phyloP scores from a whole-genome alignment of 768 basidiomycete genomes.

The Lepiota brunneoincarnata region DNA sequence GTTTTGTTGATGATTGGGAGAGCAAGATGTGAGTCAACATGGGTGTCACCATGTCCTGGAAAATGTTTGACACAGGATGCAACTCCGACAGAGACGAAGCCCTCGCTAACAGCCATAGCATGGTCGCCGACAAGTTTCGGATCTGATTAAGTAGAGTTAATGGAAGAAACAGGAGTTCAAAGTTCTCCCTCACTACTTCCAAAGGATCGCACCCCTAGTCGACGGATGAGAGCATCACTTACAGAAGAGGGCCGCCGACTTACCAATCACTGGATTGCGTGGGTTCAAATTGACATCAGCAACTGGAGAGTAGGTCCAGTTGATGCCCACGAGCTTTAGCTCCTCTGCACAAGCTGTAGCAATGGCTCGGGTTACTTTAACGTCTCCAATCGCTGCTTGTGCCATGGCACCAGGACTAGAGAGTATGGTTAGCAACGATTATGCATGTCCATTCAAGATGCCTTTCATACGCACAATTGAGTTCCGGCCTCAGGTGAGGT shows the following conservation, averaged over 20 bases:
- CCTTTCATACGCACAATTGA: slow-evolving; percentile 51
- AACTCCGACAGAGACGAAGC: slow-evolving; percentile 45
- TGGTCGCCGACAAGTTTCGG: slow-evolving; percentile 48
- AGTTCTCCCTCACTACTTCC: slow-evolving; percentile 49
- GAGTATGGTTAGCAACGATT: neutral
- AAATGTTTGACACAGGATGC: slow-evolving; percentile 71
- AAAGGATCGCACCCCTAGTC: slow-evolving; percentile 63
- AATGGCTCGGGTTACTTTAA: slow-evolving; percentile 43
- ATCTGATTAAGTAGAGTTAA: slow-evolving; percentile 34
- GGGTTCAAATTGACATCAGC: slow-evolving; percentile 72
- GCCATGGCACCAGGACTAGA: slow-evolving; percentile 74
- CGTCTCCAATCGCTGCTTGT: slow-evolving; percentile 51
- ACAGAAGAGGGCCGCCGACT: slow-evolving; percentile 13
- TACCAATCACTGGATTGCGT: slow-evolving; percentile 70
- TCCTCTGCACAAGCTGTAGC: slow-evolving; percentile 50
- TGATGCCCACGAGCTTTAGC: slow-evolving; percentile 59
- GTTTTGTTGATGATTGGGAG: slow-evolving; percentile 60
- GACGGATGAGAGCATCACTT: neutral
- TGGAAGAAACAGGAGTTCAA: neutral
- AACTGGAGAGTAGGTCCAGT: slow-evolving; percentile 72
- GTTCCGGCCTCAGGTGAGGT: slow-evolving; percentile 55
- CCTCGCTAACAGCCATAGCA: slow-evolving; percentile 43
- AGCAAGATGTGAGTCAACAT: slow-evolving; percentile 67
- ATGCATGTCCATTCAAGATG: too few species aligned
- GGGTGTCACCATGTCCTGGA: slow-evolving; percentile 73